Conservation (phyloP, 1,139 yeast species). For the Geotrichum restrictum region DNA sequence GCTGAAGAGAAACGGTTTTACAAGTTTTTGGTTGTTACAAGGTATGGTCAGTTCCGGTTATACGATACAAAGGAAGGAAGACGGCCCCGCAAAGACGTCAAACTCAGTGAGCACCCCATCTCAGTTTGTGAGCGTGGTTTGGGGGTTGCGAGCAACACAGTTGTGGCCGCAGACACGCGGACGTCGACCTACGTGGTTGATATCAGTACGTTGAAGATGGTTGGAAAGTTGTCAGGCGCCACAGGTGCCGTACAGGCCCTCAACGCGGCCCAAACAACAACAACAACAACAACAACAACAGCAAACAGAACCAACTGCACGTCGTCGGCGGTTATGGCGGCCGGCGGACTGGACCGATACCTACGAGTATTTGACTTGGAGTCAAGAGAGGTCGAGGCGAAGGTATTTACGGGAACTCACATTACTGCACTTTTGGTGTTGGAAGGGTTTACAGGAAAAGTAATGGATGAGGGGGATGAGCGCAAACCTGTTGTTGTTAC, state of each 20-base stretch:
- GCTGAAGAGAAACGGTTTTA: too few relatives aligned
- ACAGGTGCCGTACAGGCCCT: conserved; percentile 27
- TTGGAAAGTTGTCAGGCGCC: conserved; percentile 28
- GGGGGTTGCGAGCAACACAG: conserved; percentile 20
- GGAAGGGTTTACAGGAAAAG: conserved; percentile 28
- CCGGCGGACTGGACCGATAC: conserved; percentile 87
- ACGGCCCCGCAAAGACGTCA: conserved; percentile 30
- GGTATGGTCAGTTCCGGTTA: conserved; percentile 54
- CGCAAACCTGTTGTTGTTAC: too few relatives aligned
- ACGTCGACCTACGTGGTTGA: conserved; percentile 25
- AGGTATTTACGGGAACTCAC: conserved; percentile 73
- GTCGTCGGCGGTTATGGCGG: conserved; percentile 40
- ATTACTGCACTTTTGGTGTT: conserved; percentile 56
- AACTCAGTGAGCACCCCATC: conserved; percentile 28
- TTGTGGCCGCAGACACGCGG: conserved; percentile 31
- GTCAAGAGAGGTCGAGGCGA: conserved; percentile 58
- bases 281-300: too few relatives aligned
- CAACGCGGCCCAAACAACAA: too few relatives aligned
- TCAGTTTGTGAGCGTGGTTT: conserved; percentile 20
- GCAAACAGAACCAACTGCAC: too few relatives aligned
- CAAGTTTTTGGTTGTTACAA: conserved; percentile 60
- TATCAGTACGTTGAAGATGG: conserved; percentile 21
- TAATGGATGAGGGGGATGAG: too few relatives aligned
- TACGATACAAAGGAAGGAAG: conserved; percentile 36
- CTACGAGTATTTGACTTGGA: conserved; percentile 66